Evolutionary conservation across 1,284 basidiomycete species (phyloP).

Genomic region (Peniophora sp.): DNA sequence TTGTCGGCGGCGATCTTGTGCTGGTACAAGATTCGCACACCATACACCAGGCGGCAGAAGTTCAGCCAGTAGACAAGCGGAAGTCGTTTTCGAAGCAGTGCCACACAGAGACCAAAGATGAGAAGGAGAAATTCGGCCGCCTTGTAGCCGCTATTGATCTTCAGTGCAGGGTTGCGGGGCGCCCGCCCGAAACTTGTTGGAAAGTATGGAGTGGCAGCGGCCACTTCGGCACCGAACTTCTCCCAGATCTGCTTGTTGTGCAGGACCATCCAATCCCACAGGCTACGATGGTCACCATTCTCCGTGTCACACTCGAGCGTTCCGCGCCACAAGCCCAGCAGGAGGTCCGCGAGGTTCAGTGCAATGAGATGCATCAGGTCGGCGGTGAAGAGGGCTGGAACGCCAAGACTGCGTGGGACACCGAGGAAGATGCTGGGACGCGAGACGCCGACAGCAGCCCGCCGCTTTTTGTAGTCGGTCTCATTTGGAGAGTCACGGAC

Average conservation of each 20-base stretch:
- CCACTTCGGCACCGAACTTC: conserved; percentile 24
- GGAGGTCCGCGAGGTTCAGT: neutral
- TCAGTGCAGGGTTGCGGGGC: conserved; percentile 28
- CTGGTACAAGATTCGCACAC: conserved; percentile 20
- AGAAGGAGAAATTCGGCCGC: conserved; percentile 24
- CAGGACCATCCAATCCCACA: conserved; percentile 27
- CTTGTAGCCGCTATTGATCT: conserved; percentile 32
- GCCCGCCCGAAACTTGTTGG: conserved; percentile 24
- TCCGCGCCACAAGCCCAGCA: neutral
- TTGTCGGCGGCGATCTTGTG: conserved; percentile 10
- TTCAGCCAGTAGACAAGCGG: conserved; percentile 22
- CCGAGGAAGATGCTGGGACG: conserved; percentile 12
- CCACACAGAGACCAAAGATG: conserved; percentile 30
- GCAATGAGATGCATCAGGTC: neutral
- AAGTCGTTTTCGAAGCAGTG: conserved; percentile 21
- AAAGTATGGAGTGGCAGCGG: conserved; percentile 14
- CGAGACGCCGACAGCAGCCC: conserved; percentile 10
- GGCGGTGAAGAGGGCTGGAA: neutral
- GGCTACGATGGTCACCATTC: neutral
- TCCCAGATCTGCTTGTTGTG: conserved; percentile 19
- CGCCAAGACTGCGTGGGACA: neutral
- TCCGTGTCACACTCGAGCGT: neutral
- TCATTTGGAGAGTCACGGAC: neutral
- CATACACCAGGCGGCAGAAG: conserved; percentile 26
- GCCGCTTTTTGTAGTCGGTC: conserved; percentile 9